These are phyloP conservation scores for Boletus reticuloceps DNA, from an alignment of 768 basidiomycete genomes.

Conservation along the genomic window DNA sequence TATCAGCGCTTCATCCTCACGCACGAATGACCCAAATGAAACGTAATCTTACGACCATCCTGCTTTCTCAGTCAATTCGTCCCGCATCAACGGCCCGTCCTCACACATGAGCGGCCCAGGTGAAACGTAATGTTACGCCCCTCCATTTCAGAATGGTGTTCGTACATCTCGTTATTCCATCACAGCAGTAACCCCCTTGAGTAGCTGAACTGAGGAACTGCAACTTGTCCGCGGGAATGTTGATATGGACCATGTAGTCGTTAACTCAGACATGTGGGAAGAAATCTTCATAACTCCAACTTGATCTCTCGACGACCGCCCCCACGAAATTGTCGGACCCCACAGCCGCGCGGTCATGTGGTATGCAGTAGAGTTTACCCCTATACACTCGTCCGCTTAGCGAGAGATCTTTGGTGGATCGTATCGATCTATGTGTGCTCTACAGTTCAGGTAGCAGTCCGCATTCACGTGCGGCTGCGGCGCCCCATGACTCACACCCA, in stretches of 20 bases:
- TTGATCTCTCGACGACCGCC: not conserved
- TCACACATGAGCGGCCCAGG: conserved; percentile 5
- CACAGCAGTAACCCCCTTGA: conserved; percentile 13
- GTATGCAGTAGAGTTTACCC: conserved; percentile 1
- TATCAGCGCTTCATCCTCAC: not conserved
- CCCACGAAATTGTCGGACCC: not conserved
- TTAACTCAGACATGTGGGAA: conserved; percentile 27
- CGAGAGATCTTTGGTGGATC: conserved; percentile 11
- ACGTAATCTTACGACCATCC: not conserved
- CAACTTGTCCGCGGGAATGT: conserved; percentile 22
- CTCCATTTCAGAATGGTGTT: conserved; percentile 16
- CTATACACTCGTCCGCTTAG: conserved; percentile 2
- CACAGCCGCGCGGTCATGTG: not conserved
- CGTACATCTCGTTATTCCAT: conserved; percentile 18
- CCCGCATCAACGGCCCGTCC: conserved; percentile 2
- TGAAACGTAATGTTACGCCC: conserved; percentile 1
- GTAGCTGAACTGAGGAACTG: not conserved
- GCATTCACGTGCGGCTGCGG: not conserved
- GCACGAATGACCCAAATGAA: not conserved
- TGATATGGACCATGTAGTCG: conserved; percentile 11
- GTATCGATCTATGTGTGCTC: conserved; percentile 10
- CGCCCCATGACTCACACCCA: not conserved
- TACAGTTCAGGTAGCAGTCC: conserved; percentile 1
- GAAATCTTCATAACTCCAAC: not conserved
- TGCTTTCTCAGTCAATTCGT: not conserved